These are phyloP conservation scores for Nemania bipapillata DNA, from an alignment of 2,329 filamentous ascomycete genomes.

Conservation along the genomic window DNA sequence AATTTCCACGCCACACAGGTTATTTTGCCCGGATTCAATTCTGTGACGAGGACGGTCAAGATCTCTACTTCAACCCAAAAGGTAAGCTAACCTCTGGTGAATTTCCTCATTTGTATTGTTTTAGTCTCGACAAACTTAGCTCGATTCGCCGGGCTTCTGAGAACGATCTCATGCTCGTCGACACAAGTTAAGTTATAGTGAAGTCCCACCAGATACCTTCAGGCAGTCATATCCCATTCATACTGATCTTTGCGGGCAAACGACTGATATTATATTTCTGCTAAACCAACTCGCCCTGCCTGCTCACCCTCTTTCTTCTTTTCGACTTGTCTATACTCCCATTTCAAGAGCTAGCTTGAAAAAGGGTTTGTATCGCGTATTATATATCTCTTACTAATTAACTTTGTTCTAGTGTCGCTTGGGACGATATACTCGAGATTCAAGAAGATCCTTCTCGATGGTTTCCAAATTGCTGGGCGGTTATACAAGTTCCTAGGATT, in stretches of 20 bases:
- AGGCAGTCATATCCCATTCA: neutral
- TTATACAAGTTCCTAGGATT: conserved; percentile 77
- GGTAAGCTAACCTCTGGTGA: neutral
- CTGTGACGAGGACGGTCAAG: conserved; percentile 76
- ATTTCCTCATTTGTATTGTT: neutral
- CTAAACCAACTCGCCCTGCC: neutral
- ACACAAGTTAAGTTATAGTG: no score
- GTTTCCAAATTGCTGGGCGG: conserved; percentile 72
- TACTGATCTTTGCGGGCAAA: neutral
- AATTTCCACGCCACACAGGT: conserved; percentile 68
- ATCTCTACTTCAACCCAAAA: conserved; percentile 67
- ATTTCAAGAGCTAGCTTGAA: no score
- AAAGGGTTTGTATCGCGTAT: no score
- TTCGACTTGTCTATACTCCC: neutral
- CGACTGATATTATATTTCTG: neutral
- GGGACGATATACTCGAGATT: conserved; percentile 69
- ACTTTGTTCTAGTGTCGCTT: conserved; percentile 53
- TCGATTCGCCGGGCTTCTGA: neutral
- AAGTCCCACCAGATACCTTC: neutral
- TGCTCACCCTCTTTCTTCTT: neutral
- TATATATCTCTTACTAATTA: conserved; percentile 1
- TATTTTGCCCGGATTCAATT: conserved; percentile 78
- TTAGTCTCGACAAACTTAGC: neutral
- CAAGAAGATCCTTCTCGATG: conserved; percentile 65
- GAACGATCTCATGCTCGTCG: neutral